Base-by-base conservation (phyloP, 495 filamentous ascomycete genomes). In the Rhypophila decipiens region DNA sequence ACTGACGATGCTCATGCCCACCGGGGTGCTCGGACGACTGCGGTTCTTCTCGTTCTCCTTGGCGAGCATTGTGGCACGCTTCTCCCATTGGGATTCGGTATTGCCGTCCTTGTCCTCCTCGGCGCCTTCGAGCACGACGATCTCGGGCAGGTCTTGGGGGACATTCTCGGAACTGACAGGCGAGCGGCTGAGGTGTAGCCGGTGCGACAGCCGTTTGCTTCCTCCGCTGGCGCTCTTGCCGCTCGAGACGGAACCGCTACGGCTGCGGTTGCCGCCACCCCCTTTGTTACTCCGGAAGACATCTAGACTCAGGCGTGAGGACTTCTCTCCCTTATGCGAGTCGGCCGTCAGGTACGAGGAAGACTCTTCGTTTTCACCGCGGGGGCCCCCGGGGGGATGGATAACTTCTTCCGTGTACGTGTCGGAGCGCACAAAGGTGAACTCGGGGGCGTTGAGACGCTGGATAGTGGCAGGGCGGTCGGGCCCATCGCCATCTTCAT, bases 401-500 rank as follows among this genome's bases (percentile, higher is more conserved):
- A 94, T 84, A 45, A 85, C 67, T 64, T 95, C 88, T 61, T 88
- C 78, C 2, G 82, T 82, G 45, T 82, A 71, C 11, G 91, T 95
- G 60, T 91, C 88, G 49, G 84, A 83, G 36, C 90, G 82, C 51
- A 94, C 74, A 72, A 97, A 86, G 48, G 75, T 89, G 69, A 96
- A 86, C 58, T 85, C 80, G 46, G 87, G 86, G 1, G 78, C 66
- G 27, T 52, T 59, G 10, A 59, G 69, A 49, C 51, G 62, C 44
- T 53, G 46, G 46, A 55, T 39, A 33, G 53, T 50, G 43, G 49
- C 56, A 50, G 54, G 57, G 50, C 63, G 63, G 51, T 54, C 57
- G 31, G 53, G 44, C 38, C 63, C 59, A 48, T 60, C 56, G 31
- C 71, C 61, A 35, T 57, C 68, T 39, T 74, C 65, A 47, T 77